phyloP scores from a whole-genome alignment of 495 filamentous ascomycete species.

The Lasiosphaeria miniovina region DNA sequence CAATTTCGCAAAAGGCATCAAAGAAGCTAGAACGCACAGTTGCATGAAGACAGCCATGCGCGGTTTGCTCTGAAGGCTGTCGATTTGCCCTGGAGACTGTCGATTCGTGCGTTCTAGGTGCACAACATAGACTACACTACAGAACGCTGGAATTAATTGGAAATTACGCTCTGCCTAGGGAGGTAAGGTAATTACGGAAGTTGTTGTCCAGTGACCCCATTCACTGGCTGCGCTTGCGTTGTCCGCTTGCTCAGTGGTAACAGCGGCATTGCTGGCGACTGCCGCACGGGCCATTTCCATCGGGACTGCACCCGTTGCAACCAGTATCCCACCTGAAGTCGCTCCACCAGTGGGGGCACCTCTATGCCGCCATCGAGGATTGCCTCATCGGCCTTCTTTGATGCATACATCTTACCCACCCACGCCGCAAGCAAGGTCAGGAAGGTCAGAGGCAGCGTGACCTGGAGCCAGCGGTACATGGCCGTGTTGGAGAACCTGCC shows the following conservation, averaged over 20 bases:
- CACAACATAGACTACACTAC: too few species aligned
- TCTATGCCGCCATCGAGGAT: neutral
- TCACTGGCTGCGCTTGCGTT: neutral
- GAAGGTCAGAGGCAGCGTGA: slow-evolving; percentile 40
- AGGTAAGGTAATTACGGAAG: neutral
- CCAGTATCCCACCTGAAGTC: neutral
- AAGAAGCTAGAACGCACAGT: too few species aligned
- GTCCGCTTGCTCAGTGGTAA: neutral
- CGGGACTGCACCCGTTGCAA: neutral
- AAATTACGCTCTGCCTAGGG: too few species aligned
- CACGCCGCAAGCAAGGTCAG: slow-evolving; percentile 19
- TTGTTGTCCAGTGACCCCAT: neutral
- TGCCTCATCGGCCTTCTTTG: neutral
- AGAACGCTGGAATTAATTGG: too few species aligned
- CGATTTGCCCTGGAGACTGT: too few species aligned
- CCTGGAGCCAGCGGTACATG: slow-evolving; percentile 41
- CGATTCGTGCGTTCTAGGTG: too few species aligned
- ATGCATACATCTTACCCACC: slow-evolving; percentile 12
- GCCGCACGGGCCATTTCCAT: neutral
- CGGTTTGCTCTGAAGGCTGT: too few species aligned
- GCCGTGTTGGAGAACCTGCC: slow-evolving; percentile 38
- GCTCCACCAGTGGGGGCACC: neutral
- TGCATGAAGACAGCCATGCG: too few species aligned
- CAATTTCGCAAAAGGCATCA: too few species aligned
- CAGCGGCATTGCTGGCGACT: neutral